phyloP scores from a whole-genome alignment of 208 protist genomes.

The Acanthamoeba lenticulata region DNA sequence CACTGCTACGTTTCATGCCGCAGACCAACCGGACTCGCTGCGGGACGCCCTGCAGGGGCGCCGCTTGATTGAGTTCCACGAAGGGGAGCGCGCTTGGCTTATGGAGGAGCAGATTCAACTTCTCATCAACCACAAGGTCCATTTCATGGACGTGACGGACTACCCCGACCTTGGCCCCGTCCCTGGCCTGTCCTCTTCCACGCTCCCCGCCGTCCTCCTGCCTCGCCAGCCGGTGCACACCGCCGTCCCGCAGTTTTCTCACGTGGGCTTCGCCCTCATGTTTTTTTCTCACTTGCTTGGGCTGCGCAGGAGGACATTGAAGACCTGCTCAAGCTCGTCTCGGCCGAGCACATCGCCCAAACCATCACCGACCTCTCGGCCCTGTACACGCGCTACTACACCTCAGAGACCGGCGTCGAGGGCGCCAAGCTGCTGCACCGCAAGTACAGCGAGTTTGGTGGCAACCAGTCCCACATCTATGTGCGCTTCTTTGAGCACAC shows the following conservation, averaged over 20 bases:
- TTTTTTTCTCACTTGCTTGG: no score
- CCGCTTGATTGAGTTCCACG: slow-evolving; percentile 3
- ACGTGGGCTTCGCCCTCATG: no score
- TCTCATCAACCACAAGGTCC: neutral
- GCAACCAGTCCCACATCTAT: neutral
- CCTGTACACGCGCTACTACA: slow-evolving; percentile 65
- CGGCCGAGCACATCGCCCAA: slow-evolving; percentile 52
- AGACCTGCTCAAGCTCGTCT: slow-evolving; percentile 1
- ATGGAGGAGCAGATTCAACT: neutral
- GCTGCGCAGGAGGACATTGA: neutral
- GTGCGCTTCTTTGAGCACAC: slow-evolving; percentile 62
- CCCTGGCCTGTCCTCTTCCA: neutral
- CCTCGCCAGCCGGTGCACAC: neutral
- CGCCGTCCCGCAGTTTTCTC: neutral
- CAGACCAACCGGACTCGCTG: no score
- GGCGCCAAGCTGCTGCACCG: slow-evolving; percentile 56
- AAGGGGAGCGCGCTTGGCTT: neutral
- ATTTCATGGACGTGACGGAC: slow-evolving; percentile 69
- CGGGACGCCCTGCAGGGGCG: neutral
- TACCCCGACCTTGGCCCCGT: slow-evolving; percentile 30
- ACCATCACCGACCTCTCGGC: slow-evolving; percentile 25
- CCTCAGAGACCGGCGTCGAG: slow-evolving; percentile 21
- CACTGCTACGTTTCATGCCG: no score
- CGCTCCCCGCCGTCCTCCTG: neutral
- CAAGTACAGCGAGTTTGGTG: neutral